phyloP scores from a whole-genome alignment of 257 asterid species.

The Misopates orontium region DNA sequence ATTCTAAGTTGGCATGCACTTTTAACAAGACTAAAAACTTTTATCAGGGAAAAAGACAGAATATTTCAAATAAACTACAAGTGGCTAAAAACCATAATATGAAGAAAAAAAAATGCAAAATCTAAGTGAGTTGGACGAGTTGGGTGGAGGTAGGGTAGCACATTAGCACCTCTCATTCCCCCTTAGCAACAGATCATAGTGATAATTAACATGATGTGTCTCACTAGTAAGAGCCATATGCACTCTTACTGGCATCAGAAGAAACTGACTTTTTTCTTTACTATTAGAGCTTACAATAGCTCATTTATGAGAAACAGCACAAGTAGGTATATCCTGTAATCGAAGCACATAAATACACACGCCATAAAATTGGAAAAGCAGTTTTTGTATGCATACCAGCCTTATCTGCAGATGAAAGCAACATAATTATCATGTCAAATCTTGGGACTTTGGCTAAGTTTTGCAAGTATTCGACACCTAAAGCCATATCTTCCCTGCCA shows the following conservation, averaged over 20 bases:
- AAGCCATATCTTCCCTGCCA: slow-evolving; percentile 76
- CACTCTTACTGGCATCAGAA: not conserved
- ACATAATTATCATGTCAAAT: slow-evolving; percentile 83
- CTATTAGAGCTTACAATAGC: not conserved
- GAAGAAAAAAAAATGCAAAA: too few species aligned
- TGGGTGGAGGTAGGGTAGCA: too few species aligned
- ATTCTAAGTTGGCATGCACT: too few species aligned
- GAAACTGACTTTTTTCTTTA: not conserved
- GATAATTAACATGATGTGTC: too few species aligned
- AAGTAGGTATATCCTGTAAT: not conserved
- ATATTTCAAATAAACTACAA: too few species aligned
- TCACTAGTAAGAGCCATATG: not conserved
- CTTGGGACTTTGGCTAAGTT: slow-evolving; percentile 72
- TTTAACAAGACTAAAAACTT: too few species aligned
- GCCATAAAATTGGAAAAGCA: not conserved
- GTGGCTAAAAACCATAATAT: too few species aligned
- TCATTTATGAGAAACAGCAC: slow-evolving; percentile 8
- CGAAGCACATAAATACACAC: not conserved
- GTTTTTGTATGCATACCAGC: slow-evolving; percentile 54
- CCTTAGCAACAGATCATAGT: too few species aligned
- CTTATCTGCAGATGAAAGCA: slow-evolving; percentile 73
- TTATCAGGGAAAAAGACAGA: too few species aligned
- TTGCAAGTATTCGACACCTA: slow-evolving; percentile 72
- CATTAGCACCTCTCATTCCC: too few species aligned
- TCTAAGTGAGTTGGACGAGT: too few species aligned